Evolutionary conservation across 2,329 filamentous ascomycete species (phyloP).

Genomic region (Pseudodiploospora longispora): DNA sequence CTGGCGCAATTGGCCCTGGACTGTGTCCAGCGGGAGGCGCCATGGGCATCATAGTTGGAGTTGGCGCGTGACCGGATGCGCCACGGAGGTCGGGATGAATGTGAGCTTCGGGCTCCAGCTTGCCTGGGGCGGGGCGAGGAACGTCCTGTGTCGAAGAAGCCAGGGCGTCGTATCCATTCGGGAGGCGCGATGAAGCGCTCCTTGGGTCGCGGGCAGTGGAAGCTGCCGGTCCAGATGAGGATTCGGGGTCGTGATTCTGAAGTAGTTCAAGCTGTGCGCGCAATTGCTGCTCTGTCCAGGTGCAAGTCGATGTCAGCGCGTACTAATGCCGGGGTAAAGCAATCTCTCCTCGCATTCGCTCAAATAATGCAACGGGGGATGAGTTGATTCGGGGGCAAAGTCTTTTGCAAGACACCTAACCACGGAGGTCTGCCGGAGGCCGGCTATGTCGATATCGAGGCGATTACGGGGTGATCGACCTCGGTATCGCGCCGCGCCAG

Average conservation of each 20-base stretch:
- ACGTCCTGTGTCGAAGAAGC: constrained; percentile 26
- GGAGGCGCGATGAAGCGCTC: constrained; percentile 21
- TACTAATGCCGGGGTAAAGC: not conserved
- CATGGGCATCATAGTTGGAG: constrained; percentile 31
- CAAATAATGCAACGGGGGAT: too few relatives aligned
- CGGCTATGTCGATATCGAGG: too few relatives aligned
- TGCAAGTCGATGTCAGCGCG: constrained; percentile 3
- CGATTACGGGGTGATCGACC: too few relatives aligned
- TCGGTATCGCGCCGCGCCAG: too few relatives aligned
- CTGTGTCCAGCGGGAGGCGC: constrained; percentile 22
- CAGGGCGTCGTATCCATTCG: constrained; percentile 40
- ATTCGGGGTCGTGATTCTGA: constrained; percentile 30
- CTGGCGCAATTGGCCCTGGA: constrained; percentile 17
- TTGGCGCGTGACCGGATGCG: constrained; percentile 17
- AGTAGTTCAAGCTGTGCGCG: constrained; percentile 37
- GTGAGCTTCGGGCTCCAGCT: constrained; percentile 34
- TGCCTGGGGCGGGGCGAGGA: constrained; percentile 23
- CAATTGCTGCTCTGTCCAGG: constrained; percentile 30
- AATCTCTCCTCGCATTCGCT: not conserved
- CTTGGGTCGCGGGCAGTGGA: constrained; percentile 21
- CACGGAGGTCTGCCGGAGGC: too few relatives aligned
- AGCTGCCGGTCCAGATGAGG: constrained; percentile 21
- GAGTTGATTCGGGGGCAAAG: too few relatives aligned
- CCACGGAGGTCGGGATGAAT: constrained; percentile 42
- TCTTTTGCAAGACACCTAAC: too few relatives aligned